These are phyloP conservation scores for Gomphus bonarii DNA, from an alignment of 1,284 basidiomycete species.

Conservation along the genomic window DNA sequence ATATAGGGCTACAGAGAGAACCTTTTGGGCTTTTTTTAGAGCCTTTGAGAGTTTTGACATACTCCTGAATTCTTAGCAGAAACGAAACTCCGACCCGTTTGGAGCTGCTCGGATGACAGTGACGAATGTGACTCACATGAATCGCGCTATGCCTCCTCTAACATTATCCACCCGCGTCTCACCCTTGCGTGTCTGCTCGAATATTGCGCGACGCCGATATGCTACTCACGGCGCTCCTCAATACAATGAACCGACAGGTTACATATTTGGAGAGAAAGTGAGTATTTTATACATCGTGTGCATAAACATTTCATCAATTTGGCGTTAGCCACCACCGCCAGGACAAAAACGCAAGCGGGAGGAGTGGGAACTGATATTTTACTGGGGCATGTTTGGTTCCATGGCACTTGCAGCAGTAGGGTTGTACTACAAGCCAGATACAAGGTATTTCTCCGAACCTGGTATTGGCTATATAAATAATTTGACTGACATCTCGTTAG, in stretches of 20 bases:
- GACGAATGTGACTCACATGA: too few species aligned
- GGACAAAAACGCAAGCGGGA: constrained; percentile 82
- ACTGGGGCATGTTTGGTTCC: constrained; percentile 83
- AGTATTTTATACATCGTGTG: constrained; percentile 14
- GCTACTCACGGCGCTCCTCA: constrained; percentile 72
- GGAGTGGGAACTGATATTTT: constrained; percentile 85
- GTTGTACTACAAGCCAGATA: constrained; percentile 93
- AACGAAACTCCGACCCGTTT: too few species aligned
- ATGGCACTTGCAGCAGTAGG: constrained; percentile 72
- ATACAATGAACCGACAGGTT: constrained; percentile 84
- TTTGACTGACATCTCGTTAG: constrained; percentile 27
- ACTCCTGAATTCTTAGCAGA: too few species aligned
- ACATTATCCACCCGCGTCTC: constrained; percentile 4
- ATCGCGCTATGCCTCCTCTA: not conserved
- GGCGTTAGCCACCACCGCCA: constrained; percentile 51
- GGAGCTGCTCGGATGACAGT: too few species aligned
- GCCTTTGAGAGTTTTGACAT: not conserved
- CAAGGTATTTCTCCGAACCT: constrained; percentile 52
- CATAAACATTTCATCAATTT: not conserved
- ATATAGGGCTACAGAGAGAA: not conserved
- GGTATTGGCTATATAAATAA: constrained; percentile 1
- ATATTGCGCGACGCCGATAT: constrained; percentile 11
- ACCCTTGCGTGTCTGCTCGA: not conserved
- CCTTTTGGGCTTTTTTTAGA: constrained; percentile 8
- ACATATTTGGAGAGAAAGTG: constrained; percentile 85